Evolutionary conservation across 441 rosid genomes (phyloP), one percentile per base, ranked within the genome.

Genomic region (Viola pubescens): DNA sequence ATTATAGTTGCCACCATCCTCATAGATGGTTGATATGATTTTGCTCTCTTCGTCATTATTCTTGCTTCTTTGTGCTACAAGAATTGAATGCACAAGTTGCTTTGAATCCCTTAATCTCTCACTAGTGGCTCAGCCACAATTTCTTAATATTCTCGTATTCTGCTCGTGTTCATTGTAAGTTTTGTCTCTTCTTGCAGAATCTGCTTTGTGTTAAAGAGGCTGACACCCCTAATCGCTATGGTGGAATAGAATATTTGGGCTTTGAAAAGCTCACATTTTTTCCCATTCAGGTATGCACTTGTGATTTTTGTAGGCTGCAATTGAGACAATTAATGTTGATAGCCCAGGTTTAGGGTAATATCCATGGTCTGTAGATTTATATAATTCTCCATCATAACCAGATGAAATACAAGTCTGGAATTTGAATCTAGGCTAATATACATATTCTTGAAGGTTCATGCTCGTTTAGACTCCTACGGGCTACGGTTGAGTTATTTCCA

Each of bases 221-320:
- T 42, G 74, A 84, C 59, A 89, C 98, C 9, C 90, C 94, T 0
- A 82, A 92, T 65, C 85, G 81, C 50, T 92, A 82, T 62, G 97
- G 97, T 56, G 98, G 97, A 64, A 63, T 66, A 40, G 79, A 73
- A 44, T 92, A 86, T 73, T 76, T 92, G 56, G 94, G 92, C 73
- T 92, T 92, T 52, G 92, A 89, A 69, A 92, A 84, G 65, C 86
- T 92, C 69, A 89, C 97, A 1, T 89, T 87, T 49, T 73, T 87
- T 57, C 97, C 97, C 49, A 87, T 92, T 72, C 98, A 89, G 95
- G 98, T 87, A 73, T 16, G 42, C 40, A 37, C 38, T 38, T 3
- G 9, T 37, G 46, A 9, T 48, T 63, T 55, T 10, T 56, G 49
- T 48, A 3, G 56, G 8, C 48, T 9, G 26, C 26, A 19, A 19